Evolutionary conservation across 2,329 filamentous ascomycete species (phyloP).

Genomic region (Venturiaceae sp.): DNA sequence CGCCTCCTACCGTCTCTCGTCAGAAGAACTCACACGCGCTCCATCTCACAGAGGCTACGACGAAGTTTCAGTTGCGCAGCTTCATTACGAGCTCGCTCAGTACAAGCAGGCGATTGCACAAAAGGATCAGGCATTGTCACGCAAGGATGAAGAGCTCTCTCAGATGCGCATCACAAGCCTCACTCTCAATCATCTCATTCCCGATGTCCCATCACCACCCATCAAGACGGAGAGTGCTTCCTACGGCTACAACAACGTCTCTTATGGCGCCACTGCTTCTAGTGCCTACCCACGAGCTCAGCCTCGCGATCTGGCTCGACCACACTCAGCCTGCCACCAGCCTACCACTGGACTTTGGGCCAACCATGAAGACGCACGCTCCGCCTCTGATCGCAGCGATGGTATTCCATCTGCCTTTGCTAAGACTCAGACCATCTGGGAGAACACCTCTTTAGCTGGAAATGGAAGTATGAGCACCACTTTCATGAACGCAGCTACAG

Average conservation of each 20-base stretch:
- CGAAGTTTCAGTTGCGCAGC: not conserved
- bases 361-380: not conserved
- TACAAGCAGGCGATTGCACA: slow-evolving; percentile 63
- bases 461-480: not conserved
- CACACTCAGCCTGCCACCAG: slow-evolving; percentile 30
- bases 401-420: not conserved
- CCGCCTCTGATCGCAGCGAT: slow-evolving; percentile 1
- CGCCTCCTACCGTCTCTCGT: not conserved
- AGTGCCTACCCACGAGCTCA: slow-evolving; percentile 33
- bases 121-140: slow-evolving; percentile 60
- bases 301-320: slow-evolving; percentile 32
- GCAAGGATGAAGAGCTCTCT: slow-evolving; percentile 61
- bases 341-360: slow-evolving; percentile 40
- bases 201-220: not conserved
- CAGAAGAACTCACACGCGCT: not conserved
- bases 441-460: not conserved
- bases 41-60: not conserved
- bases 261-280: slow-evolving; percentile 16
- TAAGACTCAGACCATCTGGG: not conserved
- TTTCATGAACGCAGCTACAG: not conserved
- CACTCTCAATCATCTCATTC: slow-evolving; percentile 36
- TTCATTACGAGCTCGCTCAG: slow-evolving; percentile 51
- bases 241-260: slow-evolving; percentile 36
- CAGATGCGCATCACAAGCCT: slow-evolving; percentile 52
- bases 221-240: slow-evolving; percentile 39